Base-by-base conservation (phyloP, 1,139 yeast species). In the Hanseniaspora uvarum region DNA sequence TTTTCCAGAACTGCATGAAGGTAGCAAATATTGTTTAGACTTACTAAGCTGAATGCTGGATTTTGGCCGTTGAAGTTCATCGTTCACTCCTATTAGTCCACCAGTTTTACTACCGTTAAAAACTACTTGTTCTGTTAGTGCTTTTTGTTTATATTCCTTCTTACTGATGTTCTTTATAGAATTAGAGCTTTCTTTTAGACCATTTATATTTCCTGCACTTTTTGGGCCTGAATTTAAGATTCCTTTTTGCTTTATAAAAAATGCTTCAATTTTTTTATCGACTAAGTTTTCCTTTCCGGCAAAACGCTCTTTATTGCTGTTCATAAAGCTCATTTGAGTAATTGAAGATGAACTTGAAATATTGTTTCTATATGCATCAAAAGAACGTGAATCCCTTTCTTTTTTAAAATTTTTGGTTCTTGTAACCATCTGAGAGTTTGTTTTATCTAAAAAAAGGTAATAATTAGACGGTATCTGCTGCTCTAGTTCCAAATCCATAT, bases 321-420 rank as follows among this genome's bases (percentile, higher is more conserved):
- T 39, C 43, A 39, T 14, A 39, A 24, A 39, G 5, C 43, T 26
- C 31, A 39, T 23, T 24, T 39, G 43, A 8, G 43, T 39, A 5
- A 19, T 39, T 12, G 39, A 40, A 6, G 48, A 50, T 21, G 48
- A 43, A 8, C 40, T 28, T 37, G 46, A 26, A 8, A 36, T 40
- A 8, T 30, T 37, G 10, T 30, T 44, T 50, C 30, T 50, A 21
- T 16, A 50, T 18, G 48, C 39, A 40, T 44, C 53, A 43, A 38
- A 43, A 0, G 53, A 50, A n/a, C 43, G 18, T 10, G 44, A 19
- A 10, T 31, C 24, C 7, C n/a, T 19, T 11, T 23, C 43, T 16
- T 24, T 39, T 1, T n/a, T 18, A n/a, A 14, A 23, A n/a, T 19
- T 23, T 14, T 16, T 30, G 12, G 30, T 39, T 23, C 24, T 39